Base-by-base conservation (phyloP, 2,329 filamentous ascomycete species). In the Fusarium subtropicale region DNA sequence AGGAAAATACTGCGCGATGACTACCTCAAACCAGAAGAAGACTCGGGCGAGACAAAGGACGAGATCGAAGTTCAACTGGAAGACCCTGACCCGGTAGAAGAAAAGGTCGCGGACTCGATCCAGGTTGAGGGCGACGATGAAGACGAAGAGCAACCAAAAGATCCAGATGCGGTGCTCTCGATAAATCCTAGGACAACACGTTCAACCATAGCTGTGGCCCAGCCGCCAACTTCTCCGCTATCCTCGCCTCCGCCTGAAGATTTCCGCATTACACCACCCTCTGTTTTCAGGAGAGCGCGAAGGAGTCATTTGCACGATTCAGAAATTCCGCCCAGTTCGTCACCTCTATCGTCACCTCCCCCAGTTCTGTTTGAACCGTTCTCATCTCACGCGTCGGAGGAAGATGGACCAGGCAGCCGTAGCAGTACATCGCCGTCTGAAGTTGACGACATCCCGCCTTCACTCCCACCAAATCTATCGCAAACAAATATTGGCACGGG, bases 321-420 rank as follows among this genome's bases (percentile, higher is more conserved):
- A 20, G 58, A 52, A 5, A 56, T 77, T 30, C 73, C 75, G 3
- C 71, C 67, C 24, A 82, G 79, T 75, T 88, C 86, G 0, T 88
- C 87, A 1, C 87, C 87, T 0, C 78, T 88, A 15, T 88, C 87
- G 0, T 88, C 87, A 2, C 87, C 87, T 1, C 86, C 86, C 2
- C 82, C 83, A 0, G 74, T 81, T 22, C 77, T 86, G 12, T 87
- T 86, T 56, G 86, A 89, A 52, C 83, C 85, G 0, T 86, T 83
- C 56, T 78, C 80, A 18, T 76, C 79, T 7, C 74, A 70, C 28
- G 79, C 79, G 11, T 79, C 78, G 3, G 81, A 80, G 1, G 78
- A 79, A 15, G 75, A 71, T 36, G 81, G 77, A 22, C 80, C 76
- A 11, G 77, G 74, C 28, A 69, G 72, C n/a, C 75, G 66, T 8